A percentile compares a stretch with the other conserved stretches of the same genome.
These are phyloP conservation scores for Dictyostelium purpureum DNA, from an alignment of 78 protist genomes.

Conservation along the genomic window DNA sequence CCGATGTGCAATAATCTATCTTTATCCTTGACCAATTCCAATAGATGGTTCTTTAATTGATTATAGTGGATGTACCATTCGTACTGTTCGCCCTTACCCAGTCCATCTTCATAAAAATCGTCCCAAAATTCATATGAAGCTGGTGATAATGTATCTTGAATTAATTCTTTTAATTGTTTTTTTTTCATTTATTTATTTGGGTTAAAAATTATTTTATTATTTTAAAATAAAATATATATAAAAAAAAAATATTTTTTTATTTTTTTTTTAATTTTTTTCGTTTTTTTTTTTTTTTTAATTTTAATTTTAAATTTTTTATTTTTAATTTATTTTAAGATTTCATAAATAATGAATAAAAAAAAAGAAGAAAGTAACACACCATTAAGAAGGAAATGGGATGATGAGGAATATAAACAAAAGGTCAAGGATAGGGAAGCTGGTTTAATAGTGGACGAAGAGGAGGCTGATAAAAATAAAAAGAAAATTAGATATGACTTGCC, in stretches of 20 bases:
- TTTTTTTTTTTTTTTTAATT: background rate
- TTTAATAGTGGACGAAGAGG: conserved; percentile 6
- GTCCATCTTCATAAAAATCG: conserved; percentile 53
- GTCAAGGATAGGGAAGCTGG: conserved; percentile 75
- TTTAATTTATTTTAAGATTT: background rate
- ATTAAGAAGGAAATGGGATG: conserved; percentile 77
- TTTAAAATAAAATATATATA: no score
- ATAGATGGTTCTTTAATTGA: background rate
- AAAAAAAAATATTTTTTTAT: background rate
- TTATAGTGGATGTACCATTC: conserved; percentile 55
- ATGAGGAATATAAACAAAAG: conserved; percentile 52
- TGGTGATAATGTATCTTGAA: conserved; percentile 22
- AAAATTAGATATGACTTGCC: background rate
- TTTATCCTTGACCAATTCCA: background rate
- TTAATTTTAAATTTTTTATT: background rate
- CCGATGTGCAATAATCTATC: conserved; percentile 48
- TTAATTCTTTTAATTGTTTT: background rate
- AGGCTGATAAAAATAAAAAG: background rate
- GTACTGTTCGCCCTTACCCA: conserved; percentile 42
- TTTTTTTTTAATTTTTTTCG: background rate
- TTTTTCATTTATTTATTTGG: conserved; percentile 4
- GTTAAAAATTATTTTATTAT: no score
- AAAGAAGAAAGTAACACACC: background rate
- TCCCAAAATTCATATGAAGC: conserved; percentile 58
- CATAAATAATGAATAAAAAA: background rate